Base-by-base conservation (phyloP, 2,329 filamentous ascomycete species). In the Sporothrix mexicana region DNA sequence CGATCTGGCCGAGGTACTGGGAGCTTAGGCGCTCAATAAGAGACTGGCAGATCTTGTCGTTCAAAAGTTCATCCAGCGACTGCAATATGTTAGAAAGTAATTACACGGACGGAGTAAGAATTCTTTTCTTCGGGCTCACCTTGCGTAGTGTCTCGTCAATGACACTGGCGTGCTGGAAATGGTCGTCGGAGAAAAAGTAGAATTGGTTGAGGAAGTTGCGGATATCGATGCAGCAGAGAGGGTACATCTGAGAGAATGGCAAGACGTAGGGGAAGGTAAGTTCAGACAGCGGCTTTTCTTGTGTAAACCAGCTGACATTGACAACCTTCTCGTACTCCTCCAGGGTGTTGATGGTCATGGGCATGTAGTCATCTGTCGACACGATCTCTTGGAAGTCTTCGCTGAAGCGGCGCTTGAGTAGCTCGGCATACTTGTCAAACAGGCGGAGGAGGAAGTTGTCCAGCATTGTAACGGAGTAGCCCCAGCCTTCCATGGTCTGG, bases 281-380 rank as follows among this genome's bases (percentile, higher is more conserved):
- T 77, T 96, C 90, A 74, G 95, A 90, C 43, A 88, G 83, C 20
- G 90, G 84, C 77, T 93, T 94, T 45, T 97, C 94, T 59, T 95
- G 95, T 0, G 89, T 91, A 80, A 97, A 98, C 95, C 95, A 99
- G 83, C 93, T 97, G 74, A 98, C 94, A 74, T 94, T 96, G 76
- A 98, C 89, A 49, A 99, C 95, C 78, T 98, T 97, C 78, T 97
- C 93, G 79, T 97, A 98, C 79, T 98, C 95, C 77, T 97, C 95
- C 17, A 87, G 83, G 23, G 92, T 94, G 78, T 94, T 93, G 80
- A 98, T 97, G 1, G 94, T 93, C 96, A 99, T 98, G 2, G 96
- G 97, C 95, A 99, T 99, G 82, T 99, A 99, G 81, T 99, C 96
- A 80, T 99, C 96, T 0, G 94, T 98, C n/a, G 93, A 90, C 17